Evolutionary conservation across 2,329 filamentous ascomycete species (phyloP), one percentile per base, ranked within the genome.

Genomic region (Aspergillus transmontanensis): DNA sequence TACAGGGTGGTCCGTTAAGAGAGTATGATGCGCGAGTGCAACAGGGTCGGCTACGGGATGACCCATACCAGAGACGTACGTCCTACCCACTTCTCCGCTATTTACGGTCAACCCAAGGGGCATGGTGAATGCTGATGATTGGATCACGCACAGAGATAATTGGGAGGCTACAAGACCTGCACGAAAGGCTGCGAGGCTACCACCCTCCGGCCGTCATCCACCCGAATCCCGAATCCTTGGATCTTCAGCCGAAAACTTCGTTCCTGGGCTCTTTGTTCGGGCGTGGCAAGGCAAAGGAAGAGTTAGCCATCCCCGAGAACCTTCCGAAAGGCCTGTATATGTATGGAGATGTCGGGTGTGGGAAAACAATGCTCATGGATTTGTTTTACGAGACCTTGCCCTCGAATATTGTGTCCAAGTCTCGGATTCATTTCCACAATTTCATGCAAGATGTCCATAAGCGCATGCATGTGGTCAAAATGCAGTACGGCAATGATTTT

Each of bases 351-450:
- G 95, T 99, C 2, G 95, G 95, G 46, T 96, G 93, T 72, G 95
- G 95, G 66, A 99, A 99, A 84, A 99, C 95, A 2, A 99, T 99
- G 95, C 84, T 99, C 75, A 99, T 99, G 95, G 94, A 99, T 76
- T 83, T 99, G 57, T 97, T 98, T 78, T 97, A 94, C 81, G 94
- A 98, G 68, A 97, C 94, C 0, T 82, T 98, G 26, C 95, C 95
- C 0, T 77, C 82, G 19, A 90, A 90, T 64, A 93, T 98, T 68
- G 86, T 84, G 62, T 87, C 88, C 36, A 97, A 97, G 82, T 96
- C 90, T 54, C 86, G 95, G 55, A 97, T 99, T 73, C 95, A 99
- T 82, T 99, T 99, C 80, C 93, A 98, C 83, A 97, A 97, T 78
- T 99, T 99, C 83, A 99, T 99, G 95, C 95, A 98, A 78, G 92